Conservation (phyloP, 202 grass and related monocot species). For the Sporobolus alterniflorus region DNA sequence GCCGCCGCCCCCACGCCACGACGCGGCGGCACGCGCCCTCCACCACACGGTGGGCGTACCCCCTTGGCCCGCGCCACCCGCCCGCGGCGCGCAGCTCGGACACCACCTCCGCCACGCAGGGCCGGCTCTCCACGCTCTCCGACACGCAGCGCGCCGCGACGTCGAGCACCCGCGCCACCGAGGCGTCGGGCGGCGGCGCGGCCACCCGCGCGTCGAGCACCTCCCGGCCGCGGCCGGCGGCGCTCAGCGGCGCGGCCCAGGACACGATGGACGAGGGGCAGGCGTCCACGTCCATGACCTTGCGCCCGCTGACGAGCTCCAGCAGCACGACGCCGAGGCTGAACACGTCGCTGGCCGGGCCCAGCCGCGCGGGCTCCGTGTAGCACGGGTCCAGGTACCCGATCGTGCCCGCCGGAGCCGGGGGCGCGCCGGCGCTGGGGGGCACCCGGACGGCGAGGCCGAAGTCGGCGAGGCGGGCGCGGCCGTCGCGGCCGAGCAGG, state of each 20-base stretch:
- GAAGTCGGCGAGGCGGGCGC: conserved; percentile 85
- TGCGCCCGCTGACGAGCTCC: conserved; percentile 92
- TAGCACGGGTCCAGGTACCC: conserved; percentile 96
- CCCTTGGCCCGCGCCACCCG: conserved; percentile 18
- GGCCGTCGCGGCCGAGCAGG: conserved; percentile 61
- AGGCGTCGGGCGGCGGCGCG: conserved; percentile 15
- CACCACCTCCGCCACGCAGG: conserved; percentile 70
- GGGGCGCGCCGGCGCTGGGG: conserved; percentile 14
- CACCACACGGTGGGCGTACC: neutral
- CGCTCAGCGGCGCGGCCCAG: conserved; percentile 64
- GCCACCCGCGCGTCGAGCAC: conserved; percentile 63
- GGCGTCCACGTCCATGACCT: conserved; percentile 81
- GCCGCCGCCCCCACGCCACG: conserved; percentile 47
- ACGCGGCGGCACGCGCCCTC: conserved; percentile 44
- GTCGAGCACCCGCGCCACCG: conserved; percentile 41
- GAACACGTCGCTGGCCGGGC: conserved; percentile 91
- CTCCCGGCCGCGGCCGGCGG: conserved; percentile 18
- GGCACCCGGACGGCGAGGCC: conserved; percentile 74
- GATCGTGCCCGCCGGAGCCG: conserved; percentile 76
- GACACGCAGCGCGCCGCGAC: conserved; percentile 76
- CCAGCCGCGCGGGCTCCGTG: conserved; percentile 63
- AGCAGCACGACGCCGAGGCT: conserved; percentile 94
- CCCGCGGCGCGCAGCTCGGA: conserved; percentile 62
- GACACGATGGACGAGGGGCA: conserved; percentile 76
- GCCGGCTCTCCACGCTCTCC: conserved; percentile 52